These are phyloP conservation scores for Microascus cirrosus DNA, from an alignment of 2,329 filamentous ascomycete species.

Conservation along the genomic window DNA sequence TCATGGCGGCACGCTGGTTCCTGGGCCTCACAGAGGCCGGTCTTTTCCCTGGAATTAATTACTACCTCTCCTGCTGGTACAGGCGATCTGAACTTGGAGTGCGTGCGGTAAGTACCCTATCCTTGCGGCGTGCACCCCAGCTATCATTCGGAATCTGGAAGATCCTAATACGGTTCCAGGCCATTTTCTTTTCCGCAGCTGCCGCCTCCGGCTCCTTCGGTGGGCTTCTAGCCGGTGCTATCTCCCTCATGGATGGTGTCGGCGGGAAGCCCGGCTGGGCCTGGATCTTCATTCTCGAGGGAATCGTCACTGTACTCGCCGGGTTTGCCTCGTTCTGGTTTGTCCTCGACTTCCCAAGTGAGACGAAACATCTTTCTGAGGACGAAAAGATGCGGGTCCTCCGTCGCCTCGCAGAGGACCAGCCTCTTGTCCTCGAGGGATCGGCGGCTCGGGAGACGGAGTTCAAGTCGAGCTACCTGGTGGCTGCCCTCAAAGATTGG, in stretches of 20 bases:
- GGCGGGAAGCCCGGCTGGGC: conserved; percentile 42
- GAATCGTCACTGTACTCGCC: conserved; percentile 54
- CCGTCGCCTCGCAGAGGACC: conserved; percentile 53
- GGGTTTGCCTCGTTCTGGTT: conserved; percentile 58
- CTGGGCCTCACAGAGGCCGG: conserved; percentile 58
- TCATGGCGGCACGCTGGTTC: conserved; percentile 39
- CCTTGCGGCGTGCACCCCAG: conserved; percentile 3
- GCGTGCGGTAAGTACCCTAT: conserved; percentile 26
- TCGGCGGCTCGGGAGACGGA: conserved; percentile 53
- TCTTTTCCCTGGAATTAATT: conserved; percentile 52
- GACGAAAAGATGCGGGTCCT: conserved; percentile 59
- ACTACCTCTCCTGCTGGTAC: conserved; percentile 72
- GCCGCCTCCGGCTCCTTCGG: conserved; percentile 66
- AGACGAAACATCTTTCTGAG: conserved; percentile 56
- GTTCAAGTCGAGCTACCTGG: conserved; percentile 61
- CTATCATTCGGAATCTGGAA: background rate
- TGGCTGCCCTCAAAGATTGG: conserved; percentile 61
- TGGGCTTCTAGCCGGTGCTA: conserved; percentile 58
- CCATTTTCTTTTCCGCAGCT: conserved; percentile 72
- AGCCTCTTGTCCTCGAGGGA: conserved; percentile 31
- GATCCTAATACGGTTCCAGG: conserved; percentile 16
- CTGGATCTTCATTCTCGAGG: conserved; percentile 58
- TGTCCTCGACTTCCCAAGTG: conserved; percentile 69
- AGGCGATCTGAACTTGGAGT: conserved; percentile 64
- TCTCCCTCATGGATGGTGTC: conserved; percentile 52